Percentiles rank a stretch among this genome's conserved stretches.
phyloP scores from a whole-genome alignment of 371 early-diverging fungal species.

The Rhizopus sp. region DNA sequence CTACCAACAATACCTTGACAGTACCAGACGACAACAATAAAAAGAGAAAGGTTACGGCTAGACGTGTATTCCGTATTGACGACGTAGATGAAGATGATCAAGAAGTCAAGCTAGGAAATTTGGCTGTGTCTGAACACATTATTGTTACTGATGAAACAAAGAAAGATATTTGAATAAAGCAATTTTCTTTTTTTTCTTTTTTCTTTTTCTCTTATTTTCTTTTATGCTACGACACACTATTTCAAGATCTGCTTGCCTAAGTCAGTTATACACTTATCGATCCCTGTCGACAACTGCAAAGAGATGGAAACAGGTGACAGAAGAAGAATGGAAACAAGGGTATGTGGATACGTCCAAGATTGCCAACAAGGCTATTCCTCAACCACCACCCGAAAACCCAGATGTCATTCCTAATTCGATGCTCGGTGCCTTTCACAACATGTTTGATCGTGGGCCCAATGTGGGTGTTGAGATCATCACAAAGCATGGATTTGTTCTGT shows the following conservation, averaged over 20 bases:
- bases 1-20: slow-evolving; percentile 16
- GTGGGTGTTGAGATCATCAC: slow-evolving; percentile 50
- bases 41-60: slow-evolving; percentile 1
- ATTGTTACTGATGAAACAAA: slow-evolving; percentile 2
- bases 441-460: slow-evolving; percentile 57
- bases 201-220: not conserved
- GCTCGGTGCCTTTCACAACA: slow-evolving; percentile 45
- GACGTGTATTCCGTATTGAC: slow-evolving; percentile 29
- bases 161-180: not conserved
- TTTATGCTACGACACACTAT: not conserved
- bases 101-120: slow-evolving; percentile 13
- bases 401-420: slow-evolving; percentile 32
- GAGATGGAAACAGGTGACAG: not conserved
- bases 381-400: slow-evolving; percentile 19
- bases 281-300: not conserved
- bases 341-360: slow-evolving; percentile 20
- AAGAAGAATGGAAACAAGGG: slow-evolving; percentile 23
- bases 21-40: not conserved
- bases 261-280: not conserved
- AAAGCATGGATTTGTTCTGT: slow-evolving; percentile 48
- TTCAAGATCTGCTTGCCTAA: not conserved
- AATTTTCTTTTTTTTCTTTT: not conserved
- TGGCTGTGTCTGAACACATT: slow-evolving; percentile 12
- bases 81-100: slow-evolving; percentile 25
- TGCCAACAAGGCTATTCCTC: slow-evolving; percentile 23